Evolutionary conservation across 768 basidiomycete species (phyloP).

Genomic region (Collybia mongolica): DNA sequence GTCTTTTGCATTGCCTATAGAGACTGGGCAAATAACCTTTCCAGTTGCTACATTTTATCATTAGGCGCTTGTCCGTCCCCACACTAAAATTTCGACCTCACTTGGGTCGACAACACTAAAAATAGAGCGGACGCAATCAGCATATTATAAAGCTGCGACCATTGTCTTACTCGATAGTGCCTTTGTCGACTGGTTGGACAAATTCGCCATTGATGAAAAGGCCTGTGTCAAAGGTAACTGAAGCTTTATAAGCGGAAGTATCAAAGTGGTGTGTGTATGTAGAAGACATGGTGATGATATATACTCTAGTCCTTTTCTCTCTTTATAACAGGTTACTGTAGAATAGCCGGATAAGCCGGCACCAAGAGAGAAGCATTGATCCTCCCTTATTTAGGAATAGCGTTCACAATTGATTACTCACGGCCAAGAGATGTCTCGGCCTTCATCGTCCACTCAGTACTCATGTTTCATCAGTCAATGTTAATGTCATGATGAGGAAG

Average conservation of each 20-base stretch:
- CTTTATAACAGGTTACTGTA: too few relatives aligned
- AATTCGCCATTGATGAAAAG: constrained; percentile 74
- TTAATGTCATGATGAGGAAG: too few relatives aligned
- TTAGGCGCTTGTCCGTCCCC: constrained; percentile 4
- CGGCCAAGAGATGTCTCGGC: too few relatives aligned
- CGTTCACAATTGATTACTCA: too few relatives aligned
- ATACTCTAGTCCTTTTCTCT: too few relatives aligned
- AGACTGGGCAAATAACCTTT: constrained; percentile 53
- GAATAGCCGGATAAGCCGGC: too few relatives aligned
- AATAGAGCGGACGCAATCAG: not conserved
- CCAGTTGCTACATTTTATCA: constrained; percentile 57
- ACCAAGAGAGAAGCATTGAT: too few relatives aligned
- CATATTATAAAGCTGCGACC: not conserved
- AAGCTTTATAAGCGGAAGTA: not conserved
- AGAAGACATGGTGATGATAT: too few relatives aligned
- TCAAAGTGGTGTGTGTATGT: not conserved
- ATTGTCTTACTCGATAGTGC: constrained; percentile 68
- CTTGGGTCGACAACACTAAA: constrained; percentile 61
- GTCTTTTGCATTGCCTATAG: constrained; percentile 64
- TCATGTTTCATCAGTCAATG: too few relatives aligned
- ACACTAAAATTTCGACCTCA: constrained; percentile 14
- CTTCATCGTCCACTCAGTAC: too few relatives aligned
- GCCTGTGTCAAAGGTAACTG: constrained; percentile 28
- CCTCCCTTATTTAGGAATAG: too few relatives aligned
- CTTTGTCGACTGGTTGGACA: constrained; percentile 50